Base-by-base conservation (phyloP, 1,139 yeast species). In the Debaryomyces sp. region DNA sequence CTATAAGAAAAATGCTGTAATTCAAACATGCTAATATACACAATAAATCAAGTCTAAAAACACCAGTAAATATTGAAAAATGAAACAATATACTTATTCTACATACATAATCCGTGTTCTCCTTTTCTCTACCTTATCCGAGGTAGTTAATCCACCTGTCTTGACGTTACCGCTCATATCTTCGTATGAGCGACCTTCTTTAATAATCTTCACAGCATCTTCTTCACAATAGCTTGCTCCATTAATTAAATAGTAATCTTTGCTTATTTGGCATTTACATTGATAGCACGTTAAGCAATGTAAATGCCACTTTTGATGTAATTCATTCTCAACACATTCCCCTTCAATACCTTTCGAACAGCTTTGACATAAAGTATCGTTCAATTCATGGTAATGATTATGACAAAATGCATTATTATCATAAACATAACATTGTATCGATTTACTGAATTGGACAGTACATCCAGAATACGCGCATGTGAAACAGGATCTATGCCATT, bases 401-500 rank as follows among this genome's bases (percentile, higher is more conserved):
- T 82, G 81, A 71, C 99, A 94, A 66, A 84, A 89, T 12, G 98
- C 97, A 51, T 73, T 63, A 65, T 94, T 96, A 41, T 84, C 75
- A 41, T 82, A 75, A 3, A 89, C 96, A 66, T 91, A 92, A 62
- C 96, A 90, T 48, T 86, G 88, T 13, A 82, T 80, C 13, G 79
- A 74, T 58, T 82, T 85, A 54, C 73, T 76, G 64, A 87, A 87
- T 39, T 65, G 68, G 1, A 77, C 61, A 5, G 68, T 67, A 69
- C 97, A 90, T n/a, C 71, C 63, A 1, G 57, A 57, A 48, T 67
- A 64, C 18, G 77, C 67, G 70, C 99, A 94, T 18, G 74, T 70
- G 71, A 94, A 92, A 64, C 99, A 94, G 13, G 76, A 70, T 45
- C 96, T 77, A 64, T 94, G 99, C 98, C 98, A 92, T 66, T 91